Evolutionary conservation across 106 monocot genomes (phyloP).

Genomic region (Hemerocallis citrina): DNA sequence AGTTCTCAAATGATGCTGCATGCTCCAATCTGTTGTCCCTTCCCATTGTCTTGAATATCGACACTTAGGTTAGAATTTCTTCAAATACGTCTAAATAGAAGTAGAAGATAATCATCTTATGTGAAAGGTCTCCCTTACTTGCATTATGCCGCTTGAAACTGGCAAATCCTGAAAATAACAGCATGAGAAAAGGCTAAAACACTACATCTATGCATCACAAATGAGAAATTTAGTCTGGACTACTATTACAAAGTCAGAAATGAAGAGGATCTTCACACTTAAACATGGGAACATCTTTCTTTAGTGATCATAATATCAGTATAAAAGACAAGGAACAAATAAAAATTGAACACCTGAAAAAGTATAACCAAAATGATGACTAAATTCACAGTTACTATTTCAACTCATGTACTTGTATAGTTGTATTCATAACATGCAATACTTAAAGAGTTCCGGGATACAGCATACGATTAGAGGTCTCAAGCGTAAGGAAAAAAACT

Average conservation of each 20-base stretch:
- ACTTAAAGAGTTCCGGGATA: no score
- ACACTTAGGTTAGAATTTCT: slow-evolving; percentile 7
- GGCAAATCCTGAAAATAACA: slow-evolving; percentile 76
- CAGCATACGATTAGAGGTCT: no score
- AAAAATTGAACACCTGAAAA: no score
- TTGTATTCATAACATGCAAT: no score
- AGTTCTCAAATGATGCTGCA: slow-evolving; percentile 85
- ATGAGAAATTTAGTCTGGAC: background rate
- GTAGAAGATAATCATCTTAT: background rate
- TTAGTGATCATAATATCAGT: background rate
- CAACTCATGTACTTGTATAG: no score
- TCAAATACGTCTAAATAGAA: background rate
- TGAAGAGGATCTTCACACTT: no score
- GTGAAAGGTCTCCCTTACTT: slow-evolving; percentile 35
- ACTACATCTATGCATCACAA: background rate
- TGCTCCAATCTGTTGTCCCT: slow-evolving; percentile 87
- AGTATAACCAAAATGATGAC: no score
- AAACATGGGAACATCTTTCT: no score
- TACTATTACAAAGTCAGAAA: background rate
- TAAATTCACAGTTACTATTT: no score
- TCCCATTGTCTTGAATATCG: slow-evolving; percentile 66
- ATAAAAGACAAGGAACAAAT: no score
- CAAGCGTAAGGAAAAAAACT: no score
- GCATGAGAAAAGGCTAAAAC: background rate
- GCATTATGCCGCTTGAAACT: slow-evolving; percentile 92